These are phyloP conservation scores for Sugiyamaella valdiviana DNA, from an alignment of 805 yeast genomes.

Conservation along the genomic window DNA sequence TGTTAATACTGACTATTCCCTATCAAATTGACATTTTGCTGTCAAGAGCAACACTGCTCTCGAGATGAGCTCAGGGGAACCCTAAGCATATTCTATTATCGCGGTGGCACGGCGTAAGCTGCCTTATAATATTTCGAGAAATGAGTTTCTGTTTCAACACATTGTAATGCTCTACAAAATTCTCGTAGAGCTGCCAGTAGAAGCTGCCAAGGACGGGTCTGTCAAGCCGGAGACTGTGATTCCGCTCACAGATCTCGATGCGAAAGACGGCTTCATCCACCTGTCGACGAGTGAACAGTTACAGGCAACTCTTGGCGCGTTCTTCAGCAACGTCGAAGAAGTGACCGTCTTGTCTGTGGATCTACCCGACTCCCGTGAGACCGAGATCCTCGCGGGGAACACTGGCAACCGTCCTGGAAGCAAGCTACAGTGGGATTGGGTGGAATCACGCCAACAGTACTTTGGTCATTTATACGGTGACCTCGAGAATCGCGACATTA, in stretches of 20 bases:
- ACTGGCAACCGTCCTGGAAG: constrained; percentile 22
- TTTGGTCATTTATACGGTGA: constrained; percentile 27
- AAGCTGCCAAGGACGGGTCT: constrained; percentile 23
- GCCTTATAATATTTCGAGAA: neutral
- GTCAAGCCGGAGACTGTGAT: constrained; percentile 17
- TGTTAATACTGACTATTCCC: too few species aligned
- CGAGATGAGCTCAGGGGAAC: too few species aligned
- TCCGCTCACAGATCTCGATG: constrained; percentile 23
- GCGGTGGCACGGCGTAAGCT: neutral
- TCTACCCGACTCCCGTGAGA: constrained; percentile 17
- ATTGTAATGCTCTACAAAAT: constrained; percentile 28
- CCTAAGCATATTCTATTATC: neutral
- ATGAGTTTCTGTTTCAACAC: neutral
- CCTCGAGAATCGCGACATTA: constrained; percentile 22
- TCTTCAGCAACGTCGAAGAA: constrained; percentile 14
- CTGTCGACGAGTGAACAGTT: constrained; percentile 24
- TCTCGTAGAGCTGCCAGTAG: constrained; percentile 19
- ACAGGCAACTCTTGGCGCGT: constrained; percentile 20
- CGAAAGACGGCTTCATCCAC: constrained; percentile 27
- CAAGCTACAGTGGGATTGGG: constrained; percentile 24
- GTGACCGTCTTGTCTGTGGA: constrained; percentile 22
- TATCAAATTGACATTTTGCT: too few species aligned
- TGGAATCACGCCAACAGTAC: constrained; percentile 17
- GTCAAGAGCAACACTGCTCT: too few species aligned
- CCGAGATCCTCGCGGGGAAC: constrained; percentile 17